Base-by-base conservation (phyloP, 2,329 filamentous ascomycete species). In the Alternaria viburni region DNA sequence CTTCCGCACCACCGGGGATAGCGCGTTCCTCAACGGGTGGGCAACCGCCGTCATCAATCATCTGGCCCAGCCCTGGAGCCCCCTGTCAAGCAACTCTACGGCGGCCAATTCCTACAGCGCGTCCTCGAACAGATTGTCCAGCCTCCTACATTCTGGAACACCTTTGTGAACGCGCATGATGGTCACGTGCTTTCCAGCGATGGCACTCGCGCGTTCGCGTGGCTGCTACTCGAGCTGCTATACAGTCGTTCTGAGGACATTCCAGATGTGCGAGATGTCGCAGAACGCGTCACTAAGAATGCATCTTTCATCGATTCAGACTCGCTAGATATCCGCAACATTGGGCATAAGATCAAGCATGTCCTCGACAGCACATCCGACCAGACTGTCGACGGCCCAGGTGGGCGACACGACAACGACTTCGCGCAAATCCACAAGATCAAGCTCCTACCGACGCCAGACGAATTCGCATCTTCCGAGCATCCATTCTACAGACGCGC, bases 321-420 rank as follows among this genome's bases (percentile, higher is more conserved):
- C 81, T 87, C 57, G 70, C 89, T 19, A 82, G 83, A 51, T 84
- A 89, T 66, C 75, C 86, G 54, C 81, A 86, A 1, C 83, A 88
- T 69, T 85, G 88, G 3, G 86, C 85, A 59, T 61, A 93, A 25
- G 79, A 88, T 64, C 75, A 83, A 21, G 78, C 81, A 36, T 73
- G 78, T 44, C 9, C 59, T 80, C 0, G 80, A 85, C 0, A 84
- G 89, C 43, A 79, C 88, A 3, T 86, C 25, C 76, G 86, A 32
- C 74, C 89, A 74, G 8, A 25, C 46, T 6, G 30, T 45, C 4
- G 67, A 70, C 43, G 71, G 72, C 5, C 85, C 90, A 0, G 91
- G 91, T 0, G 90, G 90, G 0, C 85, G 91, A 0, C 91, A 94
- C 66, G 89, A 93, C 75, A 94, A 94, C 57, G 91, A 93, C 69